Percentiles rank a stretch among this genome's conserved stretches.
Evolutionary conservation across 306 rosid species (phyloP).

Genomic region (Quercus wislizeni): DNA sequence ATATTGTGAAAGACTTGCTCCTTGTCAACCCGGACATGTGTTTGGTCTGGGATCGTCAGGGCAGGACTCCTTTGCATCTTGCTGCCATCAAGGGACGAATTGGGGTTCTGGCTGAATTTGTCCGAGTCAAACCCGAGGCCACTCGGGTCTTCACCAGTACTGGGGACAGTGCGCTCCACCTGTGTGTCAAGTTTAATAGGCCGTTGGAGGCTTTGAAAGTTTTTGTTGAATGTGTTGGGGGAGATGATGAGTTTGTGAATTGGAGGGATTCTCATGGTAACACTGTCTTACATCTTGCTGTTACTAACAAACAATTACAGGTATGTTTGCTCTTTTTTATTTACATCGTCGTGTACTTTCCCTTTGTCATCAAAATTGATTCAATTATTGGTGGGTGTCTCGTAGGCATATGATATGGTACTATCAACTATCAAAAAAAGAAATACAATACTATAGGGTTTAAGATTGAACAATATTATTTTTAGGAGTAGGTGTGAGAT

Average conservation of each 20-base stretch:
- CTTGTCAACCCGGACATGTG: conserved; percentile 22
- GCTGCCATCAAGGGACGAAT: conserved; percentile 31
- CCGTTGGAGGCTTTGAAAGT: conserved; percentile 22
- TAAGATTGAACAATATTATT: too few relatives aligned
- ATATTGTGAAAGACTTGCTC: conserved; percentile 16
- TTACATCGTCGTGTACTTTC: background rate
- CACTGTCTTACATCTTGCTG: conserved; percentile 27
- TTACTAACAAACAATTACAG: conserved; percentile 25
- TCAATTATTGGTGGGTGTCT: background rate
- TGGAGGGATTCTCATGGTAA: conserved; percentile 25
- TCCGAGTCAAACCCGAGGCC: conserved; percentile 18
- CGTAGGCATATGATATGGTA: too few relatives aligned
- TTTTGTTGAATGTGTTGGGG: conserved; percentile 21
- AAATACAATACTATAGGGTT: too few relatives aligned
- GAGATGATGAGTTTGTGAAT: conserved; percentile 24
- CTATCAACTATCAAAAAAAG: too few relatives aligned
- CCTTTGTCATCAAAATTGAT: background rate
- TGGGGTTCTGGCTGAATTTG: conserved; percentile 23
- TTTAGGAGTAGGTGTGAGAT: too few relatives aligned
- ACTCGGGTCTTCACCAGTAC: conserved; percentile 7
- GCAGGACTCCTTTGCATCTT: conserved; percentile 32
- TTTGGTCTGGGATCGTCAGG: conserved; percentile 17
- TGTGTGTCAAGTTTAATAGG: conserved; percentile 28
- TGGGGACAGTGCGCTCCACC: conserved; percentile 23
- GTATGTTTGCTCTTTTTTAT: background rate